Conservation (phyloP, 352 stramenopile species). For the Aphanomyces euteiches region DNA sequence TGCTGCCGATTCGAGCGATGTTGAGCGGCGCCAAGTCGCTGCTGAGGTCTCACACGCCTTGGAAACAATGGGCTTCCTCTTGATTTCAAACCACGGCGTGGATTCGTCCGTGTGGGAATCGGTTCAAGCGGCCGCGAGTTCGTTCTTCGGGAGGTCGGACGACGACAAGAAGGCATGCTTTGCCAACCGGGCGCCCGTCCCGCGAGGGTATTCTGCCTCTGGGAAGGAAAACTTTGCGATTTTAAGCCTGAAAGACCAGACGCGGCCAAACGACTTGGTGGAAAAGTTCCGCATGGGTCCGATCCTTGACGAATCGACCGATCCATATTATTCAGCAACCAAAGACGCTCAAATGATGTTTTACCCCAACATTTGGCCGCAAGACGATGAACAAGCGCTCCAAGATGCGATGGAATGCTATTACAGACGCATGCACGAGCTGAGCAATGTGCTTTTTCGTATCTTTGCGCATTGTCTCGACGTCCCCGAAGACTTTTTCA, state of each 20-base stretch:
- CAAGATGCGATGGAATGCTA: conserved; percentile 34
- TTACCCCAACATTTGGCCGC: conserved; percentile 34
- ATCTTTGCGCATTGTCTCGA: conserved; percentile 32
- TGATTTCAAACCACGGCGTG: conserved; percentile 2
- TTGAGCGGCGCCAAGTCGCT: background rate
- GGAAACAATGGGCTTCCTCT: conserved; percentile 1
- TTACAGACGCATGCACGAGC: conserved; percentile 30
- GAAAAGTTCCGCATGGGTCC: conserved; percentile 37
- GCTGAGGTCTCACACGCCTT: background rate
- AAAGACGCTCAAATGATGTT: conserved; percentile 35
- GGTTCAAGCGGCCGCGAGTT: background rate
- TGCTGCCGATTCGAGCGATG: background rate
- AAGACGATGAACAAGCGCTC: conserved; percentile 15
- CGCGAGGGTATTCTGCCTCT: conserved; percentile 30
- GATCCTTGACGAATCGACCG: conserved; percentile 3
- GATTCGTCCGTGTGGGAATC: background rate
- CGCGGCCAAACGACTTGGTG: conserved; percentile 32
- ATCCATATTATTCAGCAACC: conserved; percentile 22
- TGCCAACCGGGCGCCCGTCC: conserved; percentile 30
- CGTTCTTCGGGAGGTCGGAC: background rate
- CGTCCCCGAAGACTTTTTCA: conserved; percentile 30
- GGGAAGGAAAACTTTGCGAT: conserved; percentile 36
- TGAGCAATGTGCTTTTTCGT: conserved; percentile 25
- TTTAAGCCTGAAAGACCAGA: conserved; percentile 23
- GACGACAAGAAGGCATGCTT: conserved; percentile 20